Evolutionary conservation across 306 rosid genomes (phyloP), one percentile per base, ranked within the genome.

Genomic region (Senna siamea): DNA sequence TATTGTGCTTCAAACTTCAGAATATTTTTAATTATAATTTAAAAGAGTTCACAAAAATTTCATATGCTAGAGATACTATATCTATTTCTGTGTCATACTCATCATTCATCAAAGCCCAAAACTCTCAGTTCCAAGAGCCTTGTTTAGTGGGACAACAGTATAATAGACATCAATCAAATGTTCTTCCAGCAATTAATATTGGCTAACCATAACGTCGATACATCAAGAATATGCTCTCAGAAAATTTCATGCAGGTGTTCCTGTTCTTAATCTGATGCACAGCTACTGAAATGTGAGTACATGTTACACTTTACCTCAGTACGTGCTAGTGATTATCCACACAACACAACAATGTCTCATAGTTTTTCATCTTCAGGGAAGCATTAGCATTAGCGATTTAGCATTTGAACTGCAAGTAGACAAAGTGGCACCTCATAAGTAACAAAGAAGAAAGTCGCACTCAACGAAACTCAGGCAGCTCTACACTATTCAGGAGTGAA

Each of bases 291-390:
- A n/a, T n/a, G n/a, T n/a, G n/a, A n/a, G n/a, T n/a, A n/a, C n/a
- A n/a, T n/a, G n/a, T n/a, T n/a, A n/a, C n/a, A n/a, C 30, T 26
- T 26, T 26, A 35, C 23, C 61, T 12, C 10, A 57, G 48, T 15
- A 17, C 30, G 18, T 75, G 50, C 26, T 43, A 55, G 59, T 13
- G 17, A 14, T 34, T 9, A 68, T 55, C 18, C 41, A 37, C 60
- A n/a, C 46, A 34, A 37, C 60, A n/a, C 46, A 34, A 46, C 9
- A 34, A 54, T 54, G 67, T 71, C 57, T 61, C 17, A 8, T 15
- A 5, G 5, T 10, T 34, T 47, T n/a, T 37, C 43, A 19, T 48
- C 47, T 47, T 48, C 18, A 18, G 8, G 44, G 23, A 8, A 52
- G 51, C 35, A 26, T 26, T 26, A n/a, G n/a, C 38, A 53, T 13